Conservation (phyloP, 2,329 filamentous ascomycete genomes). For the Colletotrichum sp. region DNA sequence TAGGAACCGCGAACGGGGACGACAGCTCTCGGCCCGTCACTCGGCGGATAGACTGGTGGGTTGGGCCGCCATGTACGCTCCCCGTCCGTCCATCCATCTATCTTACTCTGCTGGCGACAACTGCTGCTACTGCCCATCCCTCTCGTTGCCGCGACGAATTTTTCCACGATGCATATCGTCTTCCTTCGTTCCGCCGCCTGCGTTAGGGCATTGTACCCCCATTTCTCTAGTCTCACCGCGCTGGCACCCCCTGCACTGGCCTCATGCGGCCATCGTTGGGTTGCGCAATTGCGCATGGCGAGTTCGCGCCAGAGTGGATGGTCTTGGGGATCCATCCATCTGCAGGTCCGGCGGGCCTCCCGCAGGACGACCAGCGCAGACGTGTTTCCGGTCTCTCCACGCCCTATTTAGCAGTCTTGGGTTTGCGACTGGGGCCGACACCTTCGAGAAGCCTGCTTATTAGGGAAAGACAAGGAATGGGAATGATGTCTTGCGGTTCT, state of each 20-base stretch:
- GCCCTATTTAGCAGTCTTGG: neutral
- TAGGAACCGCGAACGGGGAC: neutral
- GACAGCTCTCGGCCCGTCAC: neutral
- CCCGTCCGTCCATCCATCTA: neutral
- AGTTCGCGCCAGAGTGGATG: constrained; percentile 1
- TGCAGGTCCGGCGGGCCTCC: constrained; percentile 20
- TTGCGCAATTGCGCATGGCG: constrained; percentile 9
- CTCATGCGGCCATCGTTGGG: constrained; percentile 8
- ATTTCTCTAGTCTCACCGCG: neutral
- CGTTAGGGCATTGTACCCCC: constrained; percentile 11
- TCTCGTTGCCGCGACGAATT: neutral
- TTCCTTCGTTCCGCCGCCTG: neutral
- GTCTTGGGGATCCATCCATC: constrained; percentile 2
- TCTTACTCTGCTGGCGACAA: neutral
- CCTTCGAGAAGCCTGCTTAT: constrained; percentile 16
- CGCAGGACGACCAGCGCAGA: constrained; percentile 8
- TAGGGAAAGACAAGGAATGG: neutral
- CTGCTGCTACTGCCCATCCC: neutral
- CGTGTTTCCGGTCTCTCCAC: neutral
- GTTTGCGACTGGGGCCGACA: neutral
- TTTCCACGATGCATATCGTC: neutral
- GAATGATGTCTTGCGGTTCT: neutral
- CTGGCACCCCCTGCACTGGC: neutral
- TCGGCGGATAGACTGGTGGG: neutral
- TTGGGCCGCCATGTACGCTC: neutral